These are phyloP conservation scores for Pseudozyma hubeiensis DNA, from an alignment of 1,284 basidiomycete species.

Conservation along the genomic window DNA sequence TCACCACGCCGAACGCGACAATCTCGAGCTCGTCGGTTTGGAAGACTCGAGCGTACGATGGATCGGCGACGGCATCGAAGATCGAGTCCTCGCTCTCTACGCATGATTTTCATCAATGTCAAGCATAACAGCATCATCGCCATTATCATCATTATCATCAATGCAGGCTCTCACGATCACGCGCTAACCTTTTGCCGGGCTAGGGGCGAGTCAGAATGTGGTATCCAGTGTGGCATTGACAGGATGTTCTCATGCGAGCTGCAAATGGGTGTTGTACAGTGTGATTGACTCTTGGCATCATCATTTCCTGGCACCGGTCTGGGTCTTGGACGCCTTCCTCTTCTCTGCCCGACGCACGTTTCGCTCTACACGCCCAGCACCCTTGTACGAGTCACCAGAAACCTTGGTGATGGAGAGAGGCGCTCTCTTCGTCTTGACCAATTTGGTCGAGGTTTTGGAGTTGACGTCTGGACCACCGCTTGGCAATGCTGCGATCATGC, in stretches of 20 bases:
- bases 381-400: constrained; percentile 49
- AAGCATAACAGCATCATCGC: neutral
- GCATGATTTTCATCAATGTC: constrained; percentile 3
- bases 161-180: neutral
- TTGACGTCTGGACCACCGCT: constrained; percentile 39
- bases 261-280: neutral
- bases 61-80: constrained; percentile 67
- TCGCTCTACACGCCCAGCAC: constrained; percentile 44
- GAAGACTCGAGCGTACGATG: constrained; percentile 51
- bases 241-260: neutral
- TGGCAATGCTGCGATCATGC: constrained; percentile 41
- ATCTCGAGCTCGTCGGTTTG: constrained; percentile 85
- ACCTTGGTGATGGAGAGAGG: constrained; percentile 41
- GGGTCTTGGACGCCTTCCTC: constrained; percentile 22
- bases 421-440: constrained; percentile 15
- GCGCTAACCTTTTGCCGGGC: neutral
- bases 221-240: constrained; percentile 17
- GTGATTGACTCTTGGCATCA: too few species aligned
- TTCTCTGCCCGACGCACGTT: constrained; percentile 47
- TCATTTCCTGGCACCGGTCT: constrained; percentile 9
- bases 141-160: neutral
- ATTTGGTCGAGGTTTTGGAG: constrained; percentile 21
- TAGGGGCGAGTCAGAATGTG: constrained; percentile 3
- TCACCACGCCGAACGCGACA: constrained; percentile 91
- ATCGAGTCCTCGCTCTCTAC: constrained; percentile 63